Base-by-base conservation (phyloP, 768 basidiomycete species). In the Pleurotus platypus region DNA sequence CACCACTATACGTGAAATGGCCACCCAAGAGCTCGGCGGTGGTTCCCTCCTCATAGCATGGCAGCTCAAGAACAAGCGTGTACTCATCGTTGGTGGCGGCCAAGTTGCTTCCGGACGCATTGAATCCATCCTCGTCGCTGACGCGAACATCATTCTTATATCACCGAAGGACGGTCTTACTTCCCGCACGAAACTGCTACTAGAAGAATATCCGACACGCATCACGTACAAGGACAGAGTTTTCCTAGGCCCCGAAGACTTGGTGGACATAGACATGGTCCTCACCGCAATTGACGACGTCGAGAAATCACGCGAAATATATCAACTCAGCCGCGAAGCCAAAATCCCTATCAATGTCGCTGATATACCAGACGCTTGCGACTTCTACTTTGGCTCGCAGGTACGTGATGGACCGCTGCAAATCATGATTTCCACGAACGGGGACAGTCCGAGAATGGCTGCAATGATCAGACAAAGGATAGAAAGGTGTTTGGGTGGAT, bases 341-440 rank as follows among this genome's bases (percentile, higher is more conserved):
- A 81, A 77, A 47, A 88, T 98, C 49, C 93, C 94, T 5, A 88
- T 96, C 55, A 99, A 99, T 71, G 93, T 94, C 59, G 97, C 97
- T 39, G 96, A 99, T 74, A 89, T 98, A 58, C 97, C 97, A 2
- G 85, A 90, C 45, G 83, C 87, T 43, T 99, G 97, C 78, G 96
- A 99, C 72, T 99, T 99, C 67, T 98, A 95, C 77, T 99, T 98
- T 73, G 97, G 97, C 49, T 90, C 92, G 2, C 91, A 93, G 69
- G 85, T 98, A 58, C 87, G 92, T 27, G 81, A 86, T 59, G 95
- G 96, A 0, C 92, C 95, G 0, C 75, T 99, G 20, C 94, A 97
- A 72, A 85, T 99, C 61, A 89, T 98, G 90, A 86, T 99, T 51
- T 95, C 93, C 15, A 98, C 97, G 3, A 92, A 92, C 59, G 97